Evolutionary conservation across 208 protist species (phyloP).

Genomic region (Leishmania arabica): DNA sequence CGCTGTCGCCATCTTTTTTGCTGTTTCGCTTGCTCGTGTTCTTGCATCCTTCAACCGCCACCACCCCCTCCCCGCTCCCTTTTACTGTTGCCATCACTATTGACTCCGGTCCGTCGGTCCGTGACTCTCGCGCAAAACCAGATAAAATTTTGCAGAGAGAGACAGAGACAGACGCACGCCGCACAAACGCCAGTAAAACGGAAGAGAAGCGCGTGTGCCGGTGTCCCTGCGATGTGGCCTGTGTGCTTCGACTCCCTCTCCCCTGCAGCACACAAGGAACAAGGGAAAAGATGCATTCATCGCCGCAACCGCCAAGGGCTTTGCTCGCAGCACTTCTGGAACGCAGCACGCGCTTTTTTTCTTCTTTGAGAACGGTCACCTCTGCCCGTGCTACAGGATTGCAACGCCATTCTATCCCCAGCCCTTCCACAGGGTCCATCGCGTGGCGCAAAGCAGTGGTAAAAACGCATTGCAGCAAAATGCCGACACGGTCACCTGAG

Average conservation of each 20-base stretch:
- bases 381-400: neutral
- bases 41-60: slow-evolving; percentile 5
- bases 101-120: neutral
- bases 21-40: neutral
- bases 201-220: neutral
- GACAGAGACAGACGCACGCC: neutral
- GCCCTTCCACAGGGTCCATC: neutral
- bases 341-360: neutral
- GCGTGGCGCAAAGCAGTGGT: neutral
- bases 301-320: neutral
- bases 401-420: neutral
- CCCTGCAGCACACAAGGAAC: too few species aligned
- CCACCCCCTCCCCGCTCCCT: neutral
- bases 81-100: too few species aligned
- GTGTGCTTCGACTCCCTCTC: neutral
- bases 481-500: neutral
- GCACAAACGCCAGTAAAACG: neutral
- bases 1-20: neutral
- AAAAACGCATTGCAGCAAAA: neutral
- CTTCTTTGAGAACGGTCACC: neutral
- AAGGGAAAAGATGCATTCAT: neutral
- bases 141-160: neutral
- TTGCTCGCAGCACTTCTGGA: neutral
- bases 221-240: neutral
- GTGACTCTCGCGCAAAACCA: neutral